A percentile compares a stretch with the other conserved stretches of the same genome.
Conservation (phyloP, 768 basidiomycete species). For the Lyophyllum decastes region DNA sequence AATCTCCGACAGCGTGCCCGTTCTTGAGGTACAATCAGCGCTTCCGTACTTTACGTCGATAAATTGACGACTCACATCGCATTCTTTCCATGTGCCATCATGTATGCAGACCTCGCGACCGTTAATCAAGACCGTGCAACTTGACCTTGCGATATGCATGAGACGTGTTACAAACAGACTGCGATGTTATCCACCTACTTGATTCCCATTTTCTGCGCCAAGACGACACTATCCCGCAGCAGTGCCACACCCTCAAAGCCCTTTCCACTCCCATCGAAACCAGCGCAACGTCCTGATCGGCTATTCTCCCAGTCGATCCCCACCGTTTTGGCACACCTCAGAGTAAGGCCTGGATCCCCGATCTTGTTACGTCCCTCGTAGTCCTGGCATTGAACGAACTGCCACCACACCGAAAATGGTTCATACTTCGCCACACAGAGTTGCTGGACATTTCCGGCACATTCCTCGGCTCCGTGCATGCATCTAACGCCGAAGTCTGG, state of each 20-base stretch:
- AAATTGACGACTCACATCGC: slow-evolving; percentile 53
- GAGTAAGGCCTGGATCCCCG: slow-evolving; percentile 64
- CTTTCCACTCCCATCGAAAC: slow-evolving; percentile 61
- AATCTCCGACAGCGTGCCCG: slow-evolving; percentile 75
- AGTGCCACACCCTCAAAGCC: slow-evolving; percentile 65
- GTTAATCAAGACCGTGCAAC: slow-evolving; percentile 85
- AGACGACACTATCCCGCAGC: slow-evolving; percentile 57
- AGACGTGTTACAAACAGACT: neutral
- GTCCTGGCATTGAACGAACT: slow-evolving; percentile 82
- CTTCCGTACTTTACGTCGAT: neutral
- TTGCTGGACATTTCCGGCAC: slow-evolving; percentile 87
- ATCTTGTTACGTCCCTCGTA: slow-evolving; percentile 61
- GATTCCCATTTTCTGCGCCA: slow-evolving; percentile 50
- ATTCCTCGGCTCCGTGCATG: slow-evolving; percentile 80
- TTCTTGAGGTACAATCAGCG: slow-evolving; percentile 40
- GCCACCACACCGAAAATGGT: slow-evolving; percentile 69
- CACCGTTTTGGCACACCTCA: slow-evolving; percentile 63
- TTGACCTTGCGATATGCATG: slow-evolving; percentile 52
- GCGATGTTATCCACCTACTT: slow-evolving; percentile 38
- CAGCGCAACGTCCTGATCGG: slow-evolving; percentile 57
- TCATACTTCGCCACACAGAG: slow-evolving; percentile 74
- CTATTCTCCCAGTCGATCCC: slow-evolving; percentile 71
- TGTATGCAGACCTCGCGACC: slow-evolving; percentile 69
- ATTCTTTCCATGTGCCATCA: slow-evolving; percentile 78
- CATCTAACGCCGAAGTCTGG: slow-evolving; percentile 79